These are phyloP conservation scores for Solanum etuberosum DNA, from an alignment of 257 asterid species.

Conservation along the genomic window DNA sequence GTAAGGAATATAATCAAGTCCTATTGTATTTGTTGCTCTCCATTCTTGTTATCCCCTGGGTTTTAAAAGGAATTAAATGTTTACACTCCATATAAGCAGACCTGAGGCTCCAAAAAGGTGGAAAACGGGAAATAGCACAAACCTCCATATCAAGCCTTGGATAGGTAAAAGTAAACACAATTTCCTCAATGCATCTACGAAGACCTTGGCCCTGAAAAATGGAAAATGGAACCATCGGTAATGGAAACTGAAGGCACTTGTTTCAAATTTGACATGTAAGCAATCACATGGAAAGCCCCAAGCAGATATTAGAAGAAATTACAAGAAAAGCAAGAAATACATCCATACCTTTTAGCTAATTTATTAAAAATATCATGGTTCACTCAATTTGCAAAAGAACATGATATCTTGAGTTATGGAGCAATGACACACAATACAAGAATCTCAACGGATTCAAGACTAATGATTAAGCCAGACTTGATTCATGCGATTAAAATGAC, in stretches of 20 bases:
- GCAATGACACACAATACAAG: background rate
- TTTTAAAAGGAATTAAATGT: background rate
- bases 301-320: background rate
- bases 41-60: background rate
- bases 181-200: conserved; percentile 80
- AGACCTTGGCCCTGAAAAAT: conserved; percentile 46
- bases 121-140: background rate
- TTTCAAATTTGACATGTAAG: background rate
- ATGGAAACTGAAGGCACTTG: background rate
- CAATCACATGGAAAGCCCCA: background rate
- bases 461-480: background rate
- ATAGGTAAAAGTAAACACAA: conserved; percentile 71
- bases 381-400: background rate
- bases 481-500: background rate
- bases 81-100: background rate
- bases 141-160: conserved; percentile 97
- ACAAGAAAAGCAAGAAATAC: background rate
- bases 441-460: background rate
- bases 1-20: background rate
- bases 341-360: background rate
- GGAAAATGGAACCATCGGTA: background rate
- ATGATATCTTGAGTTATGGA: background rate
- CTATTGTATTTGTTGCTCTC: background rate
- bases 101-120: background rate
- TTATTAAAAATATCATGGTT: background rate